phyloP scores from a whole-genome alignment of 352 stramenopile genomes.

The Elongisporangium prolatum region DNA sequence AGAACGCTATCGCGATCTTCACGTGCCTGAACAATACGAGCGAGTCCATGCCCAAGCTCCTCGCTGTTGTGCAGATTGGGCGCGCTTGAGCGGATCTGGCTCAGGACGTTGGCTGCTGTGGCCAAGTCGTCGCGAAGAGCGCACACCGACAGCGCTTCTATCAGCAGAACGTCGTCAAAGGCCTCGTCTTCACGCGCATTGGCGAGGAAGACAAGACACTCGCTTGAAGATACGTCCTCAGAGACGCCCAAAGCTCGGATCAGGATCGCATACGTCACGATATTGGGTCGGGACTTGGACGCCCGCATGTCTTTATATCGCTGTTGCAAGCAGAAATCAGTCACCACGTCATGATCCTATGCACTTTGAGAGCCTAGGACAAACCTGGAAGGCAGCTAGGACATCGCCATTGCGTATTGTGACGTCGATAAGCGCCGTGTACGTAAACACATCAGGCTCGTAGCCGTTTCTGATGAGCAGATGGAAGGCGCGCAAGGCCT shows the following conservation, averaged over 20 bases:
- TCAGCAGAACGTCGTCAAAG: slow-evolving; percentile 59
- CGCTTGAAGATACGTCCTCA: slow-evolving; percentile 21
- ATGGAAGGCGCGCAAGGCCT: slow-evolving; percentile 62
- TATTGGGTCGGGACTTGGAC: slow-evolving; percentile 57
- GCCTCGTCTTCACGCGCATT: slow-evolving; percentile 43
- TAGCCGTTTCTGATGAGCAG: slow-evolving; percentile 41
- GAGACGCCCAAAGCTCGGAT: slow-evolving; percentile 42
- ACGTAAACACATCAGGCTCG: slow-evolving; percentile 74
- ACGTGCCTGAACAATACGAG: slow-evolving; percentile 27
- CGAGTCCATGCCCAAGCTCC: slow-evolving; percentile 33
- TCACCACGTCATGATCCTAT: background rate
- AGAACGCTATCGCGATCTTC: slow-evolving; percentile 29
- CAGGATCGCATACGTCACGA: slow-evolving; percentile 74
- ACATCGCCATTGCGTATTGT: slow-evolving; percentile 47
- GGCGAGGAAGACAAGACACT: slow-evolving; percentile 41
- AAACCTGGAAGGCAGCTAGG: slow-evolving; percentile 38
- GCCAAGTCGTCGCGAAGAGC: slow-evolving; percentile 30
- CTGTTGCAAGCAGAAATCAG: slow-evolving; percentile 8
- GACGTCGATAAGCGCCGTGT: slow-evolving; percentile 79
- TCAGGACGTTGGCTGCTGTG: slow-evolving; percentile 26
- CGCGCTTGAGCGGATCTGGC: slow-evolving; percentile 24
- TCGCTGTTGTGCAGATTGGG: slow-evolving; percentile 39
- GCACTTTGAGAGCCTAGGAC: background rate
- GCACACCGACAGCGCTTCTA: slow-evolving; percentile 56
- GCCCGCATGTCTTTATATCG: slow-evolving; percentile 62